phyloP scores from a whole-genome alignment of 257 asterid genomes.

The Knoxia roxburghii region DNA sequence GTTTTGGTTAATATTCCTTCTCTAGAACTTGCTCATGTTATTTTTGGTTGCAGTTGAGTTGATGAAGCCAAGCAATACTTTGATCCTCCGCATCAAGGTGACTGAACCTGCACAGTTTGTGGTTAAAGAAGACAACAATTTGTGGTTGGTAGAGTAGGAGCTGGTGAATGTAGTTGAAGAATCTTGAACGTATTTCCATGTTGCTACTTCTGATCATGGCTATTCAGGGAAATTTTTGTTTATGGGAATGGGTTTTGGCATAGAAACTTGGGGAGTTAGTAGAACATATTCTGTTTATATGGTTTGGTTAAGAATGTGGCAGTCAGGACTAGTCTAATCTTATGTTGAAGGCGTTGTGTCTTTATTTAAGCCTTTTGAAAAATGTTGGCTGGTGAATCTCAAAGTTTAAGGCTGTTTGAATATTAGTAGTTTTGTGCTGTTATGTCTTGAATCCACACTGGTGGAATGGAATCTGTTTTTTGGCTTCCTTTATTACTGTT shows the following conservation, averaged over 20 bases:
- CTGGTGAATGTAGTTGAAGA: slow-evolving; percentile 61
- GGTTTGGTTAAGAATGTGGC: slow-evolving; percentile 30
- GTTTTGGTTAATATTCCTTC: not conserved
- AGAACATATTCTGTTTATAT: slow-evolving; percentile 25
- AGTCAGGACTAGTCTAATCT: slow-evolving; percentile 51
- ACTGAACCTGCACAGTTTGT: slow-evolving; percentile 56
- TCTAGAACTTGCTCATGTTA: not conserved
- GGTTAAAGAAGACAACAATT: slow-evolving; percentile 75
- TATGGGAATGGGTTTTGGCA: slow-evolving; percentile 40
- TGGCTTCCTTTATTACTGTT: not conserved
- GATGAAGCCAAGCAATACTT: slow-evolving; percentile 53
- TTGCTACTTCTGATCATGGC: slow-evolving; percentile 2
- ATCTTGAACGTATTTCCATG: slow-evolving; percentile 27
- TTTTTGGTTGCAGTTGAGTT: slow-evolving; percentile 51
- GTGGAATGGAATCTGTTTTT: not conserved
- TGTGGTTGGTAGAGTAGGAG: slow-evolving; percentile 77
- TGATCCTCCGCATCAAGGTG: slow-evolving; percentile 57
- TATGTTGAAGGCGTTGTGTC: slow-evolving; percentile 28
- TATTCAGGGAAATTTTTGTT: slow-evolving; percentile 22
- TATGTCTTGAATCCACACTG: not conserved
- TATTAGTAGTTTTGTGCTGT: not conserved
- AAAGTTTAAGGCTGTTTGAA: slow-evolving; percentile 8
- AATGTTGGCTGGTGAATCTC: slow-evolving; percentile 20
- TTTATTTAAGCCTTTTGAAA: slow-evolving; percentile 13
- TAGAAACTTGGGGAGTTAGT: slow-evolving; percentile 37